Percentiles rank a stretch among this genome's conserved stretches.
phyloP scores from a whole-genome alignment of 768 basidiomycete species.

The Collybia sordida region DNA sequence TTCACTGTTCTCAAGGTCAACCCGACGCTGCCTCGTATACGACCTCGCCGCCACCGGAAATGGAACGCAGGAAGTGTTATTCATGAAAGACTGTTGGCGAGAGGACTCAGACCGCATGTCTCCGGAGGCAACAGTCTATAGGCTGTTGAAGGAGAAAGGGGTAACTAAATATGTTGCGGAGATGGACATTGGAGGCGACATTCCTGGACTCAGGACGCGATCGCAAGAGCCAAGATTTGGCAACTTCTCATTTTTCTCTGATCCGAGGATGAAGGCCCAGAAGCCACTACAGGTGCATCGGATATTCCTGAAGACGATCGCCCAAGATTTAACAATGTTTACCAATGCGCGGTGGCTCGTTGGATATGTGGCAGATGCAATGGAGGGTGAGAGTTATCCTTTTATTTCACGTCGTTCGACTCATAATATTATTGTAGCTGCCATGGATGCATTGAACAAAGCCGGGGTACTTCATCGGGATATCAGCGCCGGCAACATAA shows the following conservation, averaged over 20 bases:
- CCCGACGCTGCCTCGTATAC: slow-evolving; percentile 19
- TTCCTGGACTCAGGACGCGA: slow-evolving; percentile 7
- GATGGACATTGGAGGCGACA: slow-evolving; percentile 20
- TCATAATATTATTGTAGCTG: not conserved
- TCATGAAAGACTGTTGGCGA: slow-evolving; percentile 32
- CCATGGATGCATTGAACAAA: not conserved
- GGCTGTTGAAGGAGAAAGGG: slow-evolving; percentile 10
- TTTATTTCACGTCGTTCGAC: too few relatives aligned
- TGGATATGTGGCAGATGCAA: not conserved
- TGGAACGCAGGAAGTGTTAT: slow-evolving; percentile 12
- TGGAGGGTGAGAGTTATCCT: not conserved
- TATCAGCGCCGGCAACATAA: slow-evolving; percentile 5
- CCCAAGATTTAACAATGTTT: not conserved
- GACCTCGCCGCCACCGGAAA: not conserved
- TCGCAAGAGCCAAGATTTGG: not conserved
- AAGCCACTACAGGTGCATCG: not conserved
- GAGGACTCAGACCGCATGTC: slow-evolving; percentile 1
- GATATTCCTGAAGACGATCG: not conserved
- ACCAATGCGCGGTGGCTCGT: not conserved
- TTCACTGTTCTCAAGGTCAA: slow-evolving; percentile 19
- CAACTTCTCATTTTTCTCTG: not conserved
- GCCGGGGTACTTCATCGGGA: slow-evolving; percentile 1
- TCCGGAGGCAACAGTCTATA: slow-evolving; percentile 20
- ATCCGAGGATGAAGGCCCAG: not conserved
- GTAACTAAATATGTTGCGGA: slow-evolving; percentile 18